Conservation (phyloP, 257 asterid genomes). For the Vinca minor region DNA sequence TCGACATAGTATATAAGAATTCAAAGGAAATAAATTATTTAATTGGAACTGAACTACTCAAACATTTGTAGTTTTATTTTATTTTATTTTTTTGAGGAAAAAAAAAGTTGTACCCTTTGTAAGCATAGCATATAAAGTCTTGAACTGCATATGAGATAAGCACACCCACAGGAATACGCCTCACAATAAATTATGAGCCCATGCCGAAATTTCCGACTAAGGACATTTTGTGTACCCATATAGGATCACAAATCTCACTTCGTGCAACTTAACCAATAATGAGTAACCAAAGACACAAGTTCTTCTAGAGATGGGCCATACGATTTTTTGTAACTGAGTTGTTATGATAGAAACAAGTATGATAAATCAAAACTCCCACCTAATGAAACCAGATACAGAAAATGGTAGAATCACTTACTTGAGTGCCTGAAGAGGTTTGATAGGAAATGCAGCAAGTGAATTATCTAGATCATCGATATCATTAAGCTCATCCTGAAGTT, state of each 20-base stretch:
- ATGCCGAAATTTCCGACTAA: neutral
- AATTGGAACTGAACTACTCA: neutral
- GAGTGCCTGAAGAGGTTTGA: conserved; percentile 90
- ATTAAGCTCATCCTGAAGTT: conserved; percentile 51
- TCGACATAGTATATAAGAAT: neutral
- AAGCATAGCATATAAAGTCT: too few relatives aligned
- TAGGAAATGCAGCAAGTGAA: conserved; percentile 81
- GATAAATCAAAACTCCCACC: neutral
- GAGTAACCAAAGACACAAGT: neutral
- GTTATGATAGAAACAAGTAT: neutral
- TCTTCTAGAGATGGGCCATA: neutral
- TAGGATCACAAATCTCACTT: neutral
- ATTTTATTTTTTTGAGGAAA: too few relatives aligned
- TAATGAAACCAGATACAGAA: conserved; percentile 8
- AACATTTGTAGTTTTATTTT: too few relatives aligned
- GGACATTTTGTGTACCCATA: neutral
- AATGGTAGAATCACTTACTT: conserved; percentile 35
- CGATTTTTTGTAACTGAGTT: neutral
- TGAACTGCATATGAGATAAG: neutral
- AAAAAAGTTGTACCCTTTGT: too few relatives aligned
- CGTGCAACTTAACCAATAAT: neutral
- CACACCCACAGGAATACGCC: neutral
- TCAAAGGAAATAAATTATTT: neutral
- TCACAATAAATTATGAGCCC: too few relatives aligned
- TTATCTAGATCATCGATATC: conserved; percentile 57